Base-by-base conservation (phyloP, 306 rosid species). In the Fragaria nilgerrensis region DNA sequence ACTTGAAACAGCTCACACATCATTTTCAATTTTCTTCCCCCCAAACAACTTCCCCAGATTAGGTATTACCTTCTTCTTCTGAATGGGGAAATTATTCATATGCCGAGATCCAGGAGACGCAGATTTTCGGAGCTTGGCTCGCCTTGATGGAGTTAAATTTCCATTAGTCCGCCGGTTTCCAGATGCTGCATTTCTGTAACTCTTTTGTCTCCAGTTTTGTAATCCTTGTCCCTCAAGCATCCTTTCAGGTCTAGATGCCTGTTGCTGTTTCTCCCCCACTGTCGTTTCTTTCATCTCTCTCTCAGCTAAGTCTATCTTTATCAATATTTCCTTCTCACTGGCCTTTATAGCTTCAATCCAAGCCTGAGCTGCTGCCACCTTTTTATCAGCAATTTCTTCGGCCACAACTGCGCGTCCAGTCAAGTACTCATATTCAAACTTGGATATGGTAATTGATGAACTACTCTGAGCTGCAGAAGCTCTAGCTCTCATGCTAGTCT, bases 271-370 rank as follows among this genome's bases (percentile, higher is more conserved):
- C 79, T 85, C 83, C 82, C 81, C 87, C 77, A 84, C 19, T 52
- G 68, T 83, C 72, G 75, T 84, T 72, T 89, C 90, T 32, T 82
- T 86, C 29, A 88, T 82, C 83, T 92, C 91, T 77, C 86, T 87
- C 67, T 84, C 75, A 71, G 82, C 85, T 14, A 87, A 58, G 67
- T 91, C 90, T 32, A 81, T 78, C 87, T 83, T 86, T 78, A 82
- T 75, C 79, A 84, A 58, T 75, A 84, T 88, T 82, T 95, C 98
- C 85, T 82, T 86, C 91, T 95, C 97, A 70, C 95, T 92, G 22
- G 97, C 99, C 81, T 87, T 91, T 47, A 95, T 81, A 77, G 97
- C 99, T 84, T 88, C 93, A 75, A 86, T 83, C 99, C 96, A 95
- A 59, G 97, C 97, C 79, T 85, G 79, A 10, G 96, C 89, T 49